phyloP scores from a whole-genome alignment of 2,329 filamentous ascomycete species.

The Purpureocillium takamizusanense region DNA sequence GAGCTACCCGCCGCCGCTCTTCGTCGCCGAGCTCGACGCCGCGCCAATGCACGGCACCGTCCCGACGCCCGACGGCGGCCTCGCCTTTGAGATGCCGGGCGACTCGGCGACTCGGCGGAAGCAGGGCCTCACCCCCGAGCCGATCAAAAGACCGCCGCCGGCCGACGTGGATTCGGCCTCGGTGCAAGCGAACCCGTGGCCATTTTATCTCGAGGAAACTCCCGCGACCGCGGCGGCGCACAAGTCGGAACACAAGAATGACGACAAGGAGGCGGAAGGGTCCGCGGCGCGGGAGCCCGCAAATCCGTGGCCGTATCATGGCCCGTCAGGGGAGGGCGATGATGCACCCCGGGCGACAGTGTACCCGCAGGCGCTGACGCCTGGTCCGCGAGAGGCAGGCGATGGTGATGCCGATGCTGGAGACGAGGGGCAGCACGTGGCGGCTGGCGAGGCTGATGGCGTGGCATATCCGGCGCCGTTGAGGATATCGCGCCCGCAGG shows the following conservation, averaged over 20 bases:
- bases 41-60: conserved; percentile 8
- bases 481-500: conserved; percentile 14
- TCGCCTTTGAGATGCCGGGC: conserved; percentile 22
- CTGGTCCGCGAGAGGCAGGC: background rate
- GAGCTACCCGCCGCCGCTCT: conserved; percentile 13
- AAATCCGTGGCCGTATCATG: conserved; percentile 25
- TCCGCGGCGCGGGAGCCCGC: conserved; percentile 9
- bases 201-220: conserved; percentile 17
- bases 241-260: background rate
- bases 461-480: conserved; percentile 17
- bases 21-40: conserved; percentile 22
- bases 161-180: background rate
- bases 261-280: background rate
- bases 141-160: conserved; percentile 1
- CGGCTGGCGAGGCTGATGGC: background rate
- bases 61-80: conserved; percentile 11
- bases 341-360: conserved; percentile 4
- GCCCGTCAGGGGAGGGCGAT: conserved; percentile 8
- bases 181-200: conserved; percentile 18
- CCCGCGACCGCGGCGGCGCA: background rate
- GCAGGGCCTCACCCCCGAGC: conserved; percentile 3
- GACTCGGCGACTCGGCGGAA: conserved; percentile 12
- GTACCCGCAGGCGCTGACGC: background rate
- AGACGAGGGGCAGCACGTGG: background rate
- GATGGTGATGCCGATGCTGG: background rate